phyloP scores from a whole-genome alignment of 2,329 filamentous ascomycete species.

The Ophiocordyceps camponoti-rufipedis region DNA sequence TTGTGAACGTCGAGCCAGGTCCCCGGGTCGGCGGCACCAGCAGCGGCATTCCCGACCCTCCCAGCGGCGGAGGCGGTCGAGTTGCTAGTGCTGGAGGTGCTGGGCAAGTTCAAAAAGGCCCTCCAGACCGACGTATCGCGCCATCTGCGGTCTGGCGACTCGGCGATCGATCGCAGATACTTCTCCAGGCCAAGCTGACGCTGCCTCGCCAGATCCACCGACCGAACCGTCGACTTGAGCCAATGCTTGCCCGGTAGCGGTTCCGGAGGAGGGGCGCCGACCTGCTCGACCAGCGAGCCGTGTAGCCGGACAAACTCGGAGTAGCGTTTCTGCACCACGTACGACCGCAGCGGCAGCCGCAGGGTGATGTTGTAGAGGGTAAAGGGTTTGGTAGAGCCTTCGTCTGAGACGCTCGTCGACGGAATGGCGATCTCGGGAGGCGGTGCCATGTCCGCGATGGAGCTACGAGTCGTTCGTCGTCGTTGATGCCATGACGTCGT shows the following conservation, averaged over 20 bases:
- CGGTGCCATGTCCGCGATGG: conserved; percentile 32
- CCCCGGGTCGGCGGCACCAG: conserved; percentile 35
- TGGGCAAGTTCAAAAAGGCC: conserved; percentile 52
- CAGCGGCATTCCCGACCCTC: conserved; percentile 19
- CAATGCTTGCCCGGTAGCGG: conserved; percentile 58
- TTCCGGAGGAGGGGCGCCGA: conserved; percentile 45
- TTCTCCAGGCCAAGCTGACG: conserved; percentile 50
- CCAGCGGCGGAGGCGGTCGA: conserved; percentile 28
- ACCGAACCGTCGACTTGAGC: conserved; percentile 55
- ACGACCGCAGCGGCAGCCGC: conserved; percentile 57
- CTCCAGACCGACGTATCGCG: conserved; percentile 56
- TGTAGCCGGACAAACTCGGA: conserved; percentile 60
- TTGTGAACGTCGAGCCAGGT: conserved; percentile 63
- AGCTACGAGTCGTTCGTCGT: background rate
- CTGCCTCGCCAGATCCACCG: conserved; percentile 49
- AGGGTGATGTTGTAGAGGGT: conserved; percentile 66
- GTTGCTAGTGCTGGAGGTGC: conserved; percentile 22
- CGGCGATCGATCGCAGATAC: conserved; percentile 56
- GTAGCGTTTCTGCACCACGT: conserved; percentile 65
- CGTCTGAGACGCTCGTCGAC: conserved; percentile 39
- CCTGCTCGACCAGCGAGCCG: conserved; percentile 36
- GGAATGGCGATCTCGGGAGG: conserved; percentile 50
- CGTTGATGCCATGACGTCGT: background rate
- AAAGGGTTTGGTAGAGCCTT: conserved; percentile 40
- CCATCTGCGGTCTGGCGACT: conserved; percentile 58